Evolutionary conservation across 352 stramenopile species (phyloP).

Genomic region (Globisporangium cylindrosporum): DNA sequence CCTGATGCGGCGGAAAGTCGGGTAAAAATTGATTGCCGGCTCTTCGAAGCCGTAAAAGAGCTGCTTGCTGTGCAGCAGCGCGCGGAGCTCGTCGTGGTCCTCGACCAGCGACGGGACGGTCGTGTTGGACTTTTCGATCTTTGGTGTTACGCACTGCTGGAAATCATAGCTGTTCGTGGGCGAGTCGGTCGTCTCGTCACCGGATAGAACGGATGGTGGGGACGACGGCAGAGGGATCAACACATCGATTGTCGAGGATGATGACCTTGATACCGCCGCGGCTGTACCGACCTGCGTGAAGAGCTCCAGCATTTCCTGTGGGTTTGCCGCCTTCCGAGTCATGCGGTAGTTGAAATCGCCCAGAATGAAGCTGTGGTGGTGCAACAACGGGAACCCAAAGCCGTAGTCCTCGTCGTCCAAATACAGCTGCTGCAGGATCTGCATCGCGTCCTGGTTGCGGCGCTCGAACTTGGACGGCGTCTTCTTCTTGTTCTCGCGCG

Average conservation of each 20-base stretch:
- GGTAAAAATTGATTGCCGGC: slow-evolving; percentile 65
- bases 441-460: slow-evolving; percentile 78
- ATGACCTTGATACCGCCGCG: background rate
- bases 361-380: slow-evolving; percentile 88
- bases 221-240: slow-evolving; percentile 13
- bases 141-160: slow-evolving; percentile 46
- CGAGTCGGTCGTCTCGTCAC: slow-evolving; percentile 23
- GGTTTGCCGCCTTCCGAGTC: slow-evolving; percentile 38
- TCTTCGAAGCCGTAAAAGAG: slow-evolving; percentile 82
- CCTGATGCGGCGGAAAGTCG: slow-evolving; percentile 74
- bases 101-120: slow-evolving; percentile 40
- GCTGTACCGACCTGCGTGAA: slow-evolving; percentile 16
- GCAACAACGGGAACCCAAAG: slow-evolving; percentile 78
- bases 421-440: slow-evolving; percentile 80
- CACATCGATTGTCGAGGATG: slow-evolving; percentile 4
- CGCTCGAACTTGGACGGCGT: slow-evolving; percentile 69
- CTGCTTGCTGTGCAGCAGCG: slow-evolving; percentile 57
- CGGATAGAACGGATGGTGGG: slow-evolving; percentile 6
- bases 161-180: slow-evolving; percentile 32
- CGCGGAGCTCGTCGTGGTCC: slow-evolving; percentile 73
- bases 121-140: slow-evolving; percentile 21
- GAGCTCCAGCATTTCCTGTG: slow-evolving; percentile 51
- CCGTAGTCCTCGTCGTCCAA: slow-evolving; percentile 80
- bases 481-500: slow-evolving; percentile 6
- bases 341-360: slow-evolving; percentile 91